Conservation (phyloP, 1,139 yeast genomes). For the Eremothecium cymbalariae region DNA sequence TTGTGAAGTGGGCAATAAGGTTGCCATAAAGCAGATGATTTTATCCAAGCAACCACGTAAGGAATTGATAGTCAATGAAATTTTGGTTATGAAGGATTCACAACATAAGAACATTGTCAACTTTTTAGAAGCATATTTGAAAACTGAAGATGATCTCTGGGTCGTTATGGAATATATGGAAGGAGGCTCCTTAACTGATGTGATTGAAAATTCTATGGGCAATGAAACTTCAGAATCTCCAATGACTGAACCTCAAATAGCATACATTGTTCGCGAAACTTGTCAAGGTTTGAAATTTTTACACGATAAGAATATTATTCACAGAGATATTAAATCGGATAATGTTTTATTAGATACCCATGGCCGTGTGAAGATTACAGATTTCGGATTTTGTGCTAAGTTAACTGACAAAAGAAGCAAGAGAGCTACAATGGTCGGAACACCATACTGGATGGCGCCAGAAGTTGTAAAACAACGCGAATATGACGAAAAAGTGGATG, state of each 20-base stretch:
- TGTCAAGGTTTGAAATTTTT: constrained; percentile 85
- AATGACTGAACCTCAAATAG: constrained; percentile 68
- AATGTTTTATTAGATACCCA: constrained; percentile 77
- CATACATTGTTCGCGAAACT: constrained; percentile 85
- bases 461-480: constrained; percentile 96
- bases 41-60: constrained; percentile 88
- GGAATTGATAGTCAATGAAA: constrained; percentile 89
- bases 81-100: constrained; percentile 89
- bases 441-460: constrained; percentile 99
- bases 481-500: constrained; percentile 94
- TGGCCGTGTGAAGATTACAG: constrained; percentile 92
- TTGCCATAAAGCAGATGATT: constrained; percentile 95
- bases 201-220: constrained; percentile 60
- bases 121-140: constrained; percentile 77
- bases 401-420: constrained; percentile 86
- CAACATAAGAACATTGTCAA: constrained; percentile 90
- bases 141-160: constrained; percentile 64
- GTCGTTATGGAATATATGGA: constrained; percentile 96
- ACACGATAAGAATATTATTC: constrained; percentile 87
- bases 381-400: constrained; percentile 97
- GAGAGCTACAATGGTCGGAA: constrained; percentile 97
- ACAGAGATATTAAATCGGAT: constrained; percentile 92
- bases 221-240: constrained; percentile 32
- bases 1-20: constrained; percentile 41
- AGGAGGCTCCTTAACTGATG: constrained; percentile 82